Evolutionary conservation across 2,329 filamentous ascomycete species (phyloP).

Genomic region (Penicillium concentricum): DNA sequence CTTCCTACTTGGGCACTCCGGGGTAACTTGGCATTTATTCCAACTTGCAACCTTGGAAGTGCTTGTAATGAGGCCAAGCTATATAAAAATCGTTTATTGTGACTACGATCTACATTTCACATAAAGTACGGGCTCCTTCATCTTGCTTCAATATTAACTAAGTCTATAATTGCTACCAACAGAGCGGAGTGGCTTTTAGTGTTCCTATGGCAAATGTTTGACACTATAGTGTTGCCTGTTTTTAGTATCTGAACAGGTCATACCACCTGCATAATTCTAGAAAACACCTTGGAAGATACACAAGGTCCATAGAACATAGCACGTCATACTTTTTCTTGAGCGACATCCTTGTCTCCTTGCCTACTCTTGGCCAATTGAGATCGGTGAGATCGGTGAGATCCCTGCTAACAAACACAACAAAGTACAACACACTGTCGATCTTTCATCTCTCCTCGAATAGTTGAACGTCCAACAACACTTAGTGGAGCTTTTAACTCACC

Average conservation of each 20-base stretch:
- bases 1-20: neutral
- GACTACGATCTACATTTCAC: too few relatives aligned
- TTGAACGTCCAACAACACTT: neutral
- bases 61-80: neutral
- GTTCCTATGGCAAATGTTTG: too few relatives aligned
- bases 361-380: neutral
- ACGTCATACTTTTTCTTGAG: neutral
- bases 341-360: neutral
- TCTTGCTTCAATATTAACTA: too few relatives aligned
- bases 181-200: too few relatives aligned
- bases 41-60: neutral
- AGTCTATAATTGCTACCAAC: neutral
- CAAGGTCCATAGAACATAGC: too few relatives aligned
- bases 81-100: neutral
- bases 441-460: neutral
- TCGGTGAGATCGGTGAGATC: neutral
- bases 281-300: too few relatives aligned
- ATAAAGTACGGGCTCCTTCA: neutral
- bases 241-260: too few relatives aligned
- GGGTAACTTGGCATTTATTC: neutral
- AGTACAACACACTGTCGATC: neutral
- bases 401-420: neutral
- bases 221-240: too few relatives aligned
- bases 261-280: too few relatives aligned
- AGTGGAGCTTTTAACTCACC: neutral